phyloP scores from a whole-genome alignment of 345 rosid species.

The Eucalyptus sideroxylon region DNA sequence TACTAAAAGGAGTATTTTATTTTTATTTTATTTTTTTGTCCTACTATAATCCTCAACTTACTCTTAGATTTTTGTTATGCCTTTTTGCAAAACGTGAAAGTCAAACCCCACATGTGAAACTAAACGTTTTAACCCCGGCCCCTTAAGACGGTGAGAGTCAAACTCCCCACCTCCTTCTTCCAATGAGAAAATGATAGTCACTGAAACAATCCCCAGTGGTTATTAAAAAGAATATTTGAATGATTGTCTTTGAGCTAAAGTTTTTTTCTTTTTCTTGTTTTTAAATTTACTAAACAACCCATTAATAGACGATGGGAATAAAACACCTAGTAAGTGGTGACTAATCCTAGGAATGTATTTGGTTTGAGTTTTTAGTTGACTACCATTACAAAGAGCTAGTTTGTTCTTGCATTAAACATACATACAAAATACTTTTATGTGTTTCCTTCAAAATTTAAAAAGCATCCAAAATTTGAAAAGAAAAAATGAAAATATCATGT shows the following conservation, averaged over 20 bases:
- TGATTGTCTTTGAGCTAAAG: neutral
- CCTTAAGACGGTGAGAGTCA: no score
- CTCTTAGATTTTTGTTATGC: no score
- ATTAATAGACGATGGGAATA: neutral
- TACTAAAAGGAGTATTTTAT: neutral
- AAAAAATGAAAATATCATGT: no score
- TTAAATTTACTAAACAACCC: neutral
- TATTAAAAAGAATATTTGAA: neutral
- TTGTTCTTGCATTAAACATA: neutral
- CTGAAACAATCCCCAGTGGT: rapidly evolving
- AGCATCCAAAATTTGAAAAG: no score
- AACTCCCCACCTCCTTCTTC: no score
- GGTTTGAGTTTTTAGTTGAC: neutral
- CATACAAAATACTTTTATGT: neutral
- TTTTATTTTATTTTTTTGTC: no score
- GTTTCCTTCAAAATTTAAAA: neutral
- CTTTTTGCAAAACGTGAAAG: no score
- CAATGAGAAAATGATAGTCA: rapidly evolving
- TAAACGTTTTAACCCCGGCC: no score
- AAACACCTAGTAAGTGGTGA: neutral
- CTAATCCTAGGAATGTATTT: neutral
- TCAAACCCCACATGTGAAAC: no score
- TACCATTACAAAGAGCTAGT: neutral
- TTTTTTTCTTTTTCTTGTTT: neutral
- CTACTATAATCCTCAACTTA: no score